Evolutionary conservation across 1,139 yeast species (phyloP).

Genomic region (Martiniozyma asiatica): DNA sequence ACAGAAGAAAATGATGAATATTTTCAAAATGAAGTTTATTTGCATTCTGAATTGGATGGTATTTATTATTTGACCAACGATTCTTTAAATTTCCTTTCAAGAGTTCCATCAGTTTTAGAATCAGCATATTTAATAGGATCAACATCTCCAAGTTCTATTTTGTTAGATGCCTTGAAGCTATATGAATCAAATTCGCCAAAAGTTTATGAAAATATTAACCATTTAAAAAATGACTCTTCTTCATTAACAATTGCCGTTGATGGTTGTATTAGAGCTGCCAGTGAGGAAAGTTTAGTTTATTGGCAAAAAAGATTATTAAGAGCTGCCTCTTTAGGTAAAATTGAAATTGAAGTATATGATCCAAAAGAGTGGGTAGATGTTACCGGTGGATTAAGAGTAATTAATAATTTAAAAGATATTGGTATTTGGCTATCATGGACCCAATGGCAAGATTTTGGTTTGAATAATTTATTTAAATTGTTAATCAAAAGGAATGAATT

Average conservation of each 20-base stretch:
- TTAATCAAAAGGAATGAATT: slow-evolving; percentile 52
- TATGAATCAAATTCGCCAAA: slow-evolving; percentile 61
- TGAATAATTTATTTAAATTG: slow-evolving; percentile 44
- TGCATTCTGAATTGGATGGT: slow-evolving; percentile 58
- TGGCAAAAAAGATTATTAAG: slow-evolving; percentile 73
- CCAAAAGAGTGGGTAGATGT: slow-evolving; percentile 51
- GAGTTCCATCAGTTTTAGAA: slow-evolving; percentile 48
- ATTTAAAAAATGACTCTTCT: slow-evolving; percentile 45
- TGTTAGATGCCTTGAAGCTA: slow-evolving; percentile 73
- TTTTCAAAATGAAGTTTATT: slow-evolving; percentile 29
- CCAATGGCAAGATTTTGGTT: slow-evolving; percentile 38
- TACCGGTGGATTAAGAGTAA: slow-evolving; percentile 48
- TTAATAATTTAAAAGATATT: slow-evolving; percentile 62
- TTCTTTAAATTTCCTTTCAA: slow-evolving; percentile 50
- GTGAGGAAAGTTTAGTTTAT: slow-evolving; percentile 60
- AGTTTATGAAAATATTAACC: slow-evolving; percentile 77
- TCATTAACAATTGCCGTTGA: slow-evolving; percentile 52
- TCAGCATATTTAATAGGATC: slow-evolving; percentile 76
- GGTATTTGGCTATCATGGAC: slow-evolving; percentile 56
- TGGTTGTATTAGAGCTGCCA: slow-evolving; percentile 63
- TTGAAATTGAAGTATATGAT: slow-evolving; percentile 43
- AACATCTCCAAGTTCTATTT: slow-evolving; percentile 67
- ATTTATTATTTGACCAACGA: slow-evolving; percentile 48
- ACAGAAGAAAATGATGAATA: too few relatives aligned
- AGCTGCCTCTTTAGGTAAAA: slow-evolving; percentile 84